phyloP scores from a whole-genome alignment of 192 early-diverging fungal genomes.

The Pilobolus umbonatus region DNA sequence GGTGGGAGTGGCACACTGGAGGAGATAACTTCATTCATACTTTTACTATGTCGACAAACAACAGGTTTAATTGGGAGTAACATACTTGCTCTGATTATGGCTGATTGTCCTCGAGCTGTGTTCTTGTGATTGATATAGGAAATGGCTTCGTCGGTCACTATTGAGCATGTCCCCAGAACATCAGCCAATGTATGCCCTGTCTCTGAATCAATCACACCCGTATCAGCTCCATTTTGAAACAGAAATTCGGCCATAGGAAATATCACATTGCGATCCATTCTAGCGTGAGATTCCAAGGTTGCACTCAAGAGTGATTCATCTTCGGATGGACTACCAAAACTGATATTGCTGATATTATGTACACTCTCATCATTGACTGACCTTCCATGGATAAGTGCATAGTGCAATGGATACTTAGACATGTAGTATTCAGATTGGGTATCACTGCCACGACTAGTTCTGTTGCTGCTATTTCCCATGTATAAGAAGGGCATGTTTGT shows the following conservation, averaged over 20 bases:
- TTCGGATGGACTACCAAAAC: background rate
- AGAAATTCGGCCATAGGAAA: conserved; percentile 62
- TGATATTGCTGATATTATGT: background rate
- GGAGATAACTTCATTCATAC: too few species aligned
- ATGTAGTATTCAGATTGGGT: background rate
- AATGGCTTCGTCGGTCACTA: conserved; percentile 22
- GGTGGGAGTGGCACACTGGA: too few species aligned
- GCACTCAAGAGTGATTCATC: too few species aligned
- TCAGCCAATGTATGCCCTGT: conserved; percentile 23
- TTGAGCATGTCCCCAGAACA: conserved; percentile 9
- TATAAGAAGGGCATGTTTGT: background rate
- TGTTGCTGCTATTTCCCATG: background rate
- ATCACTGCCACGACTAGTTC: background rate
- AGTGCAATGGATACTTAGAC: conserved; percentile 7
- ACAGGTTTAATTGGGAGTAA: too few species aligned
- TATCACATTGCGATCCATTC: background rate
- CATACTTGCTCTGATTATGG: conserved; percentile 8
- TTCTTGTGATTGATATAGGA: conserved; percentile 25
- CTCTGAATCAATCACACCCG: conserved; percentile 17
- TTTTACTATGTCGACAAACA: too few species aligned
- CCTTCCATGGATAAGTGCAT: conserved; percentile 8
- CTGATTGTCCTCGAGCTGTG: conserved; percentile 19
- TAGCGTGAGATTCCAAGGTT: background rate
- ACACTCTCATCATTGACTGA: background rate
- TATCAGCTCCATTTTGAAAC: conserved; percentile 56